These are phyloP conservation scores for Coffea eugenioides DNA, from an alignment of 257 asterid genomes.

Conservation along the genomic window DNA sequence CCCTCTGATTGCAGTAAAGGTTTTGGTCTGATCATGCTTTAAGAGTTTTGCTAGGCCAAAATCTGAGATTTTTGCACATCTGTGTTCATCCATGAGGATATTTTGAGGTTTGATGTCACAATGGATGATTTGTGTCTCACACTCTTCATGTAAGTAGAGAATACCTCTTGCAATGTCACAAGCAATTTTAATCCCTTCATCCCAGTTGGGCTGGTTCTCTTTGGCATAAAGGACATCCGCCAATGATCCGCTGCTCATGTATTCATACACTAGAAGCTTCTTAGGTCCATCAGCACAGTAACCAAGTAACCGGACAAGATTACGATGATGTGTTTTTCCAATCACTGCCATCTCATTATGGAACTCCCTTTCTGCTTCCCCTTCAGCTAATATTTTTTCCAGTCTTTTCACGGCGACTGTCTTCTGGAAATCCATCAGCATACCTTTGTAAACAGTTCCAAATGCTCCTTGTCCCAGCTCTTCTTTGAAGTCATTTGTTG, in stretches of 20 bases:
- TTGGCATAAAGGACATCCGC: slow-evolving; percentile 30
- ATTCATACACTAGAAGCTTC: slow-evolving; percentile 48
- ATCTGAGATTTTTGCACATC: slow-evolving; percentile 46
- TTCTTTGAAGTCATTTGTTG: too few relatives aligned
- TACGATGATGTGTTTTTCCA: too few relatives aligned
- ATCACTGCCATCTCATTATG: too few relatives aligned
- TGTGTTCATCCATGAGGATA: slow-evolving; percentile 45
- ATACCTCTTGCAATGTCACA: slow-evolving; percentile 50
- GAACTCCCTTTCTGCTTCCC: too few relatives aligned
- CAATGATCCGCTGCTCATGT: slow-evolving; percentile 57
- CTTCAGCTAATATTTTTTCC: too few relatives aligned
- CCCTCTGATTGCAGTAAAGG: slow-evolving; percentile 45
- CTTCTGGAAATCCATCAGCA: too few relatives aligned
- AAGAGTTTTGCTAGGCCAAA: slow-evolving; percentile 58
- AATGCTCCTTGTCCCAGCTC: too few relatives aligned
- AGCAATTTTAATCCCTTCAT: slow-evolving; percentile 32
- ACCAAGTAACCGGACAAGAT: too few relatives aligned
- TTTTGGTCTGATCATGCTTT: slow-evolving; percentile 46
- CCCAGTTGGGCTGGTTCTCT: slow-evolving; percentile 30
- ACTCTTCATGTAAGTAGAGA: slow-evolving; percentile 57
- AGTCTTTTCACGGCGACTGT: too few relatives aligned
- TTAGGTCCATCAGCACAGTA: not conserved
- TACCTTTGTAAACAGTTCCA: too few relatives aligned
- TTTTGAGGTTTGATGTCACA: slow-evolving; percentile 66
- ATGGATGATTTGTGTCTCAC: slow-evolving; percentile 55